Conservation (phyloP, 2,329 filamentous ascomycete genomes). For the Furcasterigmium sp. region DNA sequence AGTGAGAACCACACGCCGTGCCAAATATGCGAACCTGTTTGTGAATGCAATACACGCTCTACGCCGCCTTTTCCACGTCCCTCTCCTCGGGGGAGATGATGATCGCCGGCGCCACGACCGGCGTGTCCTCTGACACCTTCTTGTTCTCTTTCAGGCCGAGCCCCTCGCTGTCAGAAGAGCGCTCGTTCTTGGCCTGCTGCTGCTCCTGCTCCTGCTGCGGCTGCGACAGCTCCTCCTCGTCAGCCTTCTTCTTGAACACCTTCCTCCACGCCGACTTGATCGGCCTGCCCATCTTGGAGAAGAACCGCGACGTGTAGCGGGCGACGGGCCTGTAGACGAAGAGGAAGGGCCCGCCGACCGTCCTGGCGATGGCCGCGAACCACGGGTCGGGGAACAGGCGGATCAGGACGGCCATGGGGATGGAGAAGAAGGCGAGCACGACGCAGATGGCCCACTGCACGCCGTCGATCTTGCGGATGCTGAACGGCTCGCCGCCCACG, state of each 20-base stretch:
- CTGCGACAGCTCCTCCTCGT: background rate
- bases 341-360: constrained; percentile 10
- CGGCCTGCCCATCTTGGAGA: constrained; percentile 3
- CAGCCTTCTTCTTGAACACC: constrained; percentile 5
- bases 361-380: constrained; percentile 24
- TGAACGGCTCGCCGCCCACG: constrained; percentile 49
- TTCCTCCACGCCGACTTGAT: constrained; percentile 4
- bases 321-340: constrained; percentile 7
- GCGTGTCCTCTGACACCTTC: background rate
- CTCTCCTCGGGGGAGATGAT: constrained; percentile 3
- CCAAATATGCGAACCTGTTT: background rate
- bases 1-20: too few species aligned
- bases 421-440: constrained; percentile 39
- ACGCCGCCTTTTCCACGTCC: background rate
- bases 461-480: constrained; percentile 39
- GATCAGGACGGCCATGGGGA: constrained; percentile 44
- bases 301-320: background rate
- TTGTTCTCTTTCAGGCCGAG: background rate
- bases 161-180: too few species aligned
- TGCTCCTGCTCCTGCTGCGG: background rate
- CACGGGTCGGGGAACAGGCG: constrained; percentile 43
- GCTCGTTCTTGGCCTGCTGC: background rate
- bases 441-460: constrained; percentile 50
- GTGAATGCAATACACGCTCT: background rate
- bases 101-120: background rate